Evolutionary conservation across 129 eudicot species (phyloP).

Genomic region (Chrysanthemum seticuspe): DNA sequence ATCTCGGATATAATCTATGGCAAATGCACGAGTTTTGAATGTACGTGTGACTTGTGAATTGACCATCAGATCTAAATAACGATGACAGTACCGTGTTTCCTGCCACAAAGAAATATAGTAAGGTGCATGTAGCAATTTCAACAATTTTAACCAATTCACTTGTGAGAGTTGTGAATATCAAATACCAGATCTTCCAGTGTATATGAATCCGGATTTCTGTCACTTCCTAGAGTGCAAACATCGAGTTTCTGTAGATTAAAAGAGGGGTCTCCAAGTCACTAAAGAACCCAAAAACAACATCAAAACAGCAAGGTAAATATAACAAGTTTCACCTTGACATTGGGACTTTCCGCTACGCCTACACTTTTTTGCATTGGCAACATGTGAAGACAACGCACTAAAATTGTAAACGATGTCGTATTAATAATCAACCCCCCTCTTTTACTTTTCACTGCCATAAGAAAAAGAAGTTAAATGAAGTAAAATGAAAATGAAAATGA

Average conservation of each 20-base stretch:
- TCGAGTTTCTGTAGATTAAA: slow-evolving; percentile 53
- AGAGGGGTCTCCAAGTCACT: slow-evolving; percentile 12
- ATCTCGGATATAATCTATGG: slow-evolving; percentile 58
- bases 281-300: slow-evolving; percentile 4
- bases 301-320: not conserved
- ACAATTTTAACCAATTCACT: too few relatives aligned
- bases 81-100: slow-evolving; percentile 96
- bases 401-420: slow-evolving; percentile 59
- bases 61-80: slow-evolving; percentile 85
- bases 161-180: not conserved
- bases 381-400: slow-evolving; percentile 91
- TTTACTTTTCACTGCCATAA: slow-evolving; percentile 69
- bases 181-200: slow-evolving; percentile 83
- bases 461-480: not conserved
- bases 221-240: slow-evolving; percentile 72
- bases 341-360: slow-evolving; percentile 51
- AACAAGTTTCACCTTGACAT: slow-evolving; percentile 39
- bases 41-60: slow-evolving; percentile 72
- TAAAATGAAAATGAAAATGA: not conserved
- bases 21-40: slow-evolving; percentile 70
- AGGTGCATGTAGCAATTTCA: not conserved
- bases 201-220: slow-evolving; percentile 75
- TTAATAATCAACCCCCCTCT: slow-evolving; percentile 88
- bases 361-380: slow-evolving; percentile 79
- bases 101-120: slow-evolving; percentile 19